Base-by-base conservation (phyloP, 2,329 filamentous ascomycete species). In the Paecilomyces sp. region DNA sequence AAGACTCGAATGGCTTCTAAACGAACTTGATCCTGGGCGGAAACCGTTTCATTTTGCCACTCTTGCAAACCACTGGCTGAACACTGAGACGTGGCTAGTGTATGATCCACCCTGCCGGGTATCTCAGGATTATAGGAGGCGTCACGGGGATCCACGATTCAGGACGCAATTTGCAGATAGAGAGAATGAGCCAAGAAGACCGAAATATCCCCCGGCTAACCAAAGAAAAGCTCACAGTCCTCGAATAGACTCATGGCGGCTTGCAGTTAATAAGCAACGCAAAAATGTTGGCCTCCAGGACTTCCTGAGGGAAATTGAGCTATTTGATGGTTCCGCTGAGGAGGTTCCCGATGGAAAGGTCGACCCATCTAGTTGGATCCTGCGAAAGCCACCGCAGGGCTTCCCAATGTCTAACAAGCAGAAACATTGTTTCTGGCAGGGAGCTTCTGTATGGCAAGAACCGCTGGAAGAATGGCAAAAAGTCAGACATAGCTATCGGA, bases 11-110 rank as follows among this genome's bases (percentile, higher is more conserved):
- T 78, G 75, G 75, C 61, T 75, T 12, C 67, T 69, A 31, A 65
- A 70, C 50, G 74, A 78, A 60, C 67, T 71, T 24, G 73, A 69
- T 4, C 75, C 75, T 5, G 75, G 75, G 9, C 68, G 72, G 54
- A 75, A 72, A 60, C 70, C 74, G 5, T 76, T 71, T 57, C 73
- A 76, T 60, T 77, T 77, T 58, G 65, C 72, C 25, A 60, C 74
- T 24, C 68, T 77, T 50, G 70, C 74, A 33, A 77, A 76, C 55
- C 75, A 77, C 59, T 78, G 75, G 75, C 56, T 77, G n/a, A 78
- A 76, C 57, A 68, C 62, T 50, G 65, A 71, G 33, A 77, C 74
- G 1, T 77, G 74, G 75, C 54, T 74, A 22, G 73, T 77, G 30
- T 67, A 70, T 50, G 74, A 77, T 58, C 74, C 75, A 8, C 62